Base-by-base conservation (phyloP, 495 filamentous ascomycete species). In the Evansstolkia leycettana region DNA sequence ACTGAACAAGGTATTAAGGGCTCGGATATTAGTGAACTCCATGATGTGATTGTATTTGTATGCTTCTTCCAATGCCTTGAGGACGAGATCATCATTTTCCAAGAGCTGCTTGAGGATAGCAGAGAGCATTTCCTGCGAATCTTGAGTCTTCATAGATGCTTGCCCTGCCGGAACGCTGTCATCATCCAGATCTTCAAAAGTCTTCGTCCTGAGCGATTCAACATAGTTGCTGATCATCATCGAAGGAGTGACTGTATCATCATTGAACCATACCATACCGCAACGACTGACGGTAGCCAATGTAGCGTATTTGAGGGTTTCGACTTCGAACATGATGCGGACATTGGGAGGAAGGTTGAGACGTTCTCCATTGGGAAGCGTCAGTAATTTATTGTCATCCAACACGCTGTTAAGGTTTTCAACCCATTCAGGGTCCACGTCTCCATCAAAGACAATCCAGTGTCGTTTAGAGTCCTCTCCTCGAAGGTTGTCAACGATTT, bases 191-290 rank as follows among this genome's bases (percentile, higher is more conserved):
- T 96, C 90, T 46, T 95, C 89, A 47, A 95, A 93, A 0, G 82
- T 72, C 36, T 82, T 75, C 2, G 75, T 79, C 41, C 79, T 72
- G 9, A 99, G 72, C 27, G 76, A 76, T 42, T 88, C 76, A 19
- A 99, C 74, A 50, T 96, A 94, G 53, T 94, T 85, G 39, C 73
- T 62, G 24, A 95, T 76, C 75, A 96, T 85, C 85, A 99, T 94
- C 43, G 69, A 72, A 5, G 84, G 72, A 13, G 84, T 88, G 27
- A 99, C 87, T 12, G 85, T 96, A 49, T 99, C 92, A 42, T 92
- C 88, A 51, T 88, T 96, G 62, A 95, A 96, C 90, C 90, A 99
- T 6, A 99, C 90, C 90, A 99, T 99, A 68, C 90, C 90, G 60
- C 90, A 99, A 62, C 90, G 86, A 79, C 79, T 86, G 47, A 99